Conservation (phyloP, 805 yeast species). For the Clavispora asparagi region DNA sequence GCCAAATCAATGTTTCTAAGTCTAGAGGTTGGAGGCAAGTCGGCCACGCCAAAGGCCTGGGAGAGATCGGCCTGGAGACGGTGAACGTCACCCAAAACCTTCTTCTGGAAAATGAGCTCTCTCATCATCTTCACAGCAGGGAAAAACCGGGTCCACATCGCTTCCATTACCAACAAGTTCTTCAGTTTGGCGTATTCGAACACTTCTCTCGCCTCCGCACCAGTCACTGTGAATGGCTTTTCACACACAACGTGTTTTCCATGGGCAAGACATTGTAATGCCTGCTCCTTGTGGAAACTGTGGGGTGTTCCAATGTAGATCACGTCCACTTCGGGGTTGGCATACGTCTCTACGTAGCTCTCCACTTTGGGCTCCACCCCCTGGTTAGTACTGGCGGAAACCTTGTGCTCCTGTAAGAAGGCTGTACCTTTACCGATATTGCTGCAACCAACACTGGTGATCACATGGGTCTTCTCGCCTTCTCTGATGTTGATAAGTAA, state of each 20-base stretch:
- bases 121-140: slow-evolving; percentile 38
- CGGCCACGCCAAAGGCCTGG: slow-evolving; percentile 25
- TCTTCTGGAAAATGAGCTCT: slow-evolving; percentile 33
- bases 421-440: slow-evolving; percentile 27
- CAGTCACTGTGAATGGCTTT: slow-evolving; percentile 49
- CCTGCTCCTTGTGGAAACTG: slow-evolving; percentile 44
- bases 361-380: slow-evolving; percentile 21
- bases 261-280: slow-evolving; percentile 35
- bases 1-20: slow-evolving; percentile 42
- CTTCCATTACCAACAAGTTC: slow-evolving; percentile 51
- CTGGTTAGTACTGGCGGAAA: slow-evolving; percentile 17
- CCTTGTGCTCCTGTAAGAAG: slow-evolving; percentile 21
- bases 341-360: slow-evolving; percentile 41
- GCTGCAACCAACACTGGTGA: slow-evolving; percentile 38
- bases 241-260: slow-evolving; percentile 52
- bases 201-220: slow-evolving; percentile 38
- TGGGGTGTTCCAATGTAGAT: slow-evolving; percentile 56
- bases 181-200: slow-evolving; percentile 39
- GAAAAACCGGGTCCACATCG: slow-evolving; percentile 52
- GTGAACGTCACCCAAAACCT: slow-evolving; percentile 42
- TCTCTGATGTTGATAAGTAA: slow-evolving; percentile 20
- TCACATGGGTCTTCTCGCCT: slow-evolving; percentile 24
- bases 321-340: slow-evolving; percentile 40
- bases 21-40: slow-evolving; percentile 24
- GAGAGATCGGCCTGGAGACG: slow-evolving; percentile 40